Conservation (phyloP, 2,329 filamentous ascomycete genomes). For the Sarocladiaceae sp. region DNA sequence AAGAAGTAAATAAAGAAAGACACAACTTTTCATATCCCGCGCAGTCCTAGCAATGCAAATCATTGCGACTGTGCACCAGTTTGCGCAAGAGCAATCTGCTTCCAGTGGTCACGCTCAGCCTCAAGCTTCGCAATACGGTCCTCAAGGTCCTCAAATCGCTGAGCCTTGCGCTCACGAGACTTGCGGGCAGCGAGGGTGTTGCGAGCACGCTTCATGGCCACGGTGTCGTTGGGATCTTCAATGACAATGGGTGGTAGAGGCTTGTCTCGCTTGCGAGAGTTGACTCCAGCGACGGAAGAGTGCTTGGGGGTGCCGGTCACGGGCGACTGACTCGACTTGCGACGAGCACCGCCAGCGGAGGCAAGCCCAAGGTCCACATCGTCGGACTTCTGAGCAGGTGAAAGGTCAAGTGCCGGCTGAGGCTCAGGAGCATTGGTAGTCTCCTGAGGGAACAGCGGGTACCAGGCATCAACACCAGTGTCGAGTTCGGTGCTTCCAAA, state of each 20-base stretch:
- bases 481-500: slow-evolving; percentile 56
- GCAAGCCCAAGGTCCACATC: slow-evolving; percentile 40
- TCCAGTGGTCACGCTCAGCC: slow-evolving; percentile 61
- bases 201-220: slow-evolving; percentile 87
- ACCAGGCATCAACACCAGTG: slow-evolving; percentile 54
- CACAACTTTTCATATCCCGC: slow-evolving; percentile 7
- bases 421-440: slow-evolving; percentile 18
- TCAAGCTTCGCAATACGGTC: slow-evolving; percentile 63
- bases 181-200: slow-evolving; percentile 93
- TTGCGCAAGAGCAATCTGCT: slow-evolving; percentile 44
- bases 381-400: slow-evolving; percentile 38
- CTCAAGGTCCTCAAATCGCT: slow-evolving; percentile 69
- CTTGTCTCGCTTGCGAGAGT: slow-evolving; percentile 70
- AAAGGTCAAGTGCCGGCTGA: slow-evolving; percentile 28
- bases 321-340: slow-evolving; percentile 42
- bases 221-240: slow-evolving; percentile 63
- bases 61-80: slow-evolving; percentile 21
- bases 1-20: slow-evolving; percentile 8
- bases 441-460: slow-evolving; percentile 62
- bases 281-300: slow-evolving; percentile 64
- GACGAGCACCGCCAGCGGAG: slow-evolving; percentile 32
- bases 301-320: slow-evolving; percentile 45
- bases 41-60: slow-evolving; percentile 1
- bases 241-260: slow-evolving; percentile 72
- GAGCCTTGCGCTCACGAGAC: slow-evolving; percentile 79